phyloP scores from a whole-genome alignment of 306 rosid species.

The Pyrus bretschneideri region DNA sequence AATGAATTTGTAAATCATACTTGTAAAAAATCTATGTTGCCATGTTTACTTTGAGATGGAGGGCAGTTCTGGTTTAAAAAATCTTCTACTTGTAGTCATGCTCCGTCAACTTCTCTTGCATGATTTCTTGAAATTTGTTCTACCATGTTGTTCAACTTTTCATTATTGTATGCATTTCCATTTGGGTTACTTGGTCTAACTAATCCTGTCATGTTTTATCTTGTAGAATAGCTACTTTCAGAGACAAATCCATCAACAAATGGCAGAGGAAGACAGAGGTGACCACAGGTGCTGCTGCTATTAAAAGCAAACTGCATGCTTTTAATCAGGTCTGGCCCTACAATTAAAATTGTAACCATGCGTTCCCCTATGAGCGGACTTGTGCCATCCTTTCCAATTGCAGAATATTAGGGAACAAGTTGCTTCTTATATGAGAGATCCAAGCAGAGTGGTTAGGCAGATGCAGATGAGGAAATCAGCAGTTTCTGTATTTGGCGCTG shows the following conservation, averaged over 20 bases:
- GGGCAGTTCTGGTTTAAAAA: background rate
- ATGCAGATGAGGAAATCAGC: too few relatives aligned
- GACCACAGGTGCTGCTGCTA: conserved; percentile 84
- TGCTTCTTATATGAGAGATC: background rate
- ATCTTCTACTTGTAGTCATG: background rate
- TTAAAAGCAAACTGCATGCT: conserved; percentile 70
- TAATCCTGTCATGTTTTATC: conserved; percentile 23
- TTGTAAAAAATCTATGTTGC: background rate
- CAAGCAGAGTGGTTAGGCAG: too few relatives aligned
- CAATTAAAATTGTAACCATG: conserved; percentile 12
- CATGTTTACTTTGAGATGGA: background rate
- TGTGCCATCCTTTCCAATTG: conserved; percentile 12
- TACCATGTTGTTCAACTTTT: too few relatives aligned
- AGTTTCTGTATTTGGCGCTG: too few relatives aligned
- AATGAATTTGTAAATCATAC: too few relatives aligned
- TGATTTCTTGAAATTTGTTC: background rate
- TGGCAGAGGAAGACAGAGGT: conserved; percentile 92
- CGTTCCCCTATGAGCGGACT: conserved; percentile 9
- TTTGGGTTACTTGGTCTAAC: background rate
- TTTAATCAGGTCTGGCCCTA: conserved; percentile 69
- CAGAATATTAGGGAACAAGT: conserved; percentile 81
- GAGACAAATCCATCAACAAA: conserved; percentile 75
- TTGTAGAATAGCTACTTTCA: conserved; percentile 64
- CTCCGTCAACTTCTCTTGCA: background rate
- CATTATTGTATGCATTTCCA: too few relatives aligned